Evolutionary conservation across 108 stramenopile genomes (phyloP), one percentile per base, ranked within the genome.

Genomic region (Nitzschia palea): DNA sequence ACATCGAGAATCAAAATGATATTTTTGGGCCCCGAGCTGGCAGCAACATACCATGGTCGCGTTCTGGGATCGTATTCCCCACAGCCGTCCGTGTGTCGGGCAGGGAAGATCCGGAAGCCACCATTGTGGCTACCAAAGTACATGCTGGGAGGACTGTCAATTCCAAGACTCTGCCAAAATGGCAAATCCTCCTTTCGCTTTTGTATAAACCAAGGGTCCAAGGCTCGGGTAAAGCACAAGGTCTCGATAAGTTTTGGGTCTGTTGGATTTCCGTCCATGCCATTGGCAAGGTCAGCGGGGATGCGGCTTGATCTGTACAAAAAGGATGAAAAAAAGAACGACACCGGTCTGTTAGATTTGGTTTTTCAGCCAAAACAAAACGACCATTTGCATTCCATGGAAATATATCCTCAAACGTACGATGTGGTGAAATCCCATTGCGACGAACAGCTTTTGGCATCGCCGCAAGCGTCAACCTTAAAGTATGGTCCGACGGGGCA

Each of bases 21-120:
- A 67, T 87, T 84, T 54, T 85, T 86, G 43, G 84, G 87, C 4
- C 82, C 82, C 28, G 63, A 55, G n/a, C 71, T 63, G 20, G 80
- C 84, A 23, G 82, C 82, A 34, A 82, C 71, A 59, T 92, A 89
- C 90, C 90, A 91, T 0, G 90, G 86, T 33, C 88, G 72, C 3
- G 36, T 44, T 17, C 78, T 74, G 3, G 80, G 82, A 62, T 89
- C 88, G 35, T 80, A 89, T 23, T n/a, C 42, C 9, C 81, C 79
- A 53, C 83, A 87, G 31, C 56, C 44, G 25, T 60, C 42, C 15
- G 68, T 68, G 17, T 67, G 76, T 31, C 63, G 52, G 18, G 70
- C 86, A 22, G 86, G 86, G 65, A 59, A 75, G 29, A 83, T 76
- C 4, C 86, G 78, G 67, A 87, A 84, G 26, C 78, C 62, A 28